Percentiles rank a stretch among this genome's conserved stretches.
Evolutionary conservation across 2,329 filamentous ascomycete genomes (phyloP).

Genomic region (Alternaria atra): DNA sequence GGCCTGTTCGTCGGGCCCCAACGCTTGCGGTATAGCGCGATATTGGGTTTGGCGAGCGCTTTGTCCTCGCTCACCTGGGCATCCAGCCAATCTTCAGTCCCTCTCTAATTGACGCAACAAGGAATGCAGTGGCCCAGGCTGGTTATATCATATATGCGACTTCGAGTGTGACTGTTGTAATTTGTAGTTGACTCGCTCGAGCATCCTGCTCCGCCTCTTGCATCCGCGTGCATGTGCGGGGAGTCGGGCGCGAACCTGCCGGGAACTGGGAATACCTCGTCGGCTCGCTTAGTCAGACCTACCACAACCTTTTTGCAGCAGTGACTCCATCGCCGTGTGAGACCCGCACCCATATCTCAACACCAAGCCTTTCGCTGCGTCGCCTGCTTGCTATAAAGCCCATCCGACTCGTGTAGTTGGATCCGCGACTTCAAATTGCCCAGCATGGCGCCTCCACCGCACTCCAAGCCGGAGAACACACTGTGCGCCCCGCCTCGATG

Average conservation of each 20-base stretch:
- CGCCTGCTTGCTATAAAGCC: slow-evolving; percentile 41
- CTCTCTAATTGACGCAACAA: neutral
- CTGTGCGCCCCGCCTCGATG: slow-evolving; percentile 57
- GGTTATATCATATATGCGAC: neutral
- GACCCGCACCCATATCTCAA: slow-evolving; percentile 27
- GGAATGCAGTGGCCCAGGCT: neutral
- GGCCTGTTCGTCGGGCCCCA: slow-evolving; percentile 19
- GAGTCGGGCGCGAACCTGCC: slow-evolving; percentile 3
- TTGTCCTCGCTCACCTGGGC: slow-evolving; percentile 12
- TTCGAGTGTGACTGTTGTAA: neutral
- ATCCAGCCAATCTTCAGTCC: neutral
- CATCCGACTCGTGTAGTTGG: slow-evolving; percentile 40
- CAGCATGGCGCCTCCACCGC: slow-evolving; percentile 90
- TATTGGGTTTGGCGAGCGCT: slow-evolving; percentile 12
- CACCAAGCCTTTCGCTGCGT: slow-evolving; percentile 31
- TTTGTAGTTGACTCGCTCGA: neutral
- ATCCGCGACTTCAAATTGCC: slow-evolving; percentile 40
- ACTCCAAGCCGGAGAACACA: slow-evolving; percentile 99
- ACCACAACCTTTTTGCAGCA: slow-evolving; percentile 27
- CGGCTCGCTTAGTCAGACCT: slow-evolving; percentile 28
- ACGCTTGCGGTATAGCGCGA: slow-evolving; percentile 19
- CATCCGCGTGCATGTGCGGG: slow-evolving; percentile 1
- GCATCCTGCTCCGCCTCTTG: neutral
- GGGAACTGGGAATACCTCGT: slow-evolving; percentile 1
- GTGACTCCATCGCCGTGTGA: slow-evolving; percentile 30